These are phyloP conservation scores for Pharnaceum exiguum DNA, from an alignment of 148 eudicot genomes.

Conservation along the genomic window DNA sequence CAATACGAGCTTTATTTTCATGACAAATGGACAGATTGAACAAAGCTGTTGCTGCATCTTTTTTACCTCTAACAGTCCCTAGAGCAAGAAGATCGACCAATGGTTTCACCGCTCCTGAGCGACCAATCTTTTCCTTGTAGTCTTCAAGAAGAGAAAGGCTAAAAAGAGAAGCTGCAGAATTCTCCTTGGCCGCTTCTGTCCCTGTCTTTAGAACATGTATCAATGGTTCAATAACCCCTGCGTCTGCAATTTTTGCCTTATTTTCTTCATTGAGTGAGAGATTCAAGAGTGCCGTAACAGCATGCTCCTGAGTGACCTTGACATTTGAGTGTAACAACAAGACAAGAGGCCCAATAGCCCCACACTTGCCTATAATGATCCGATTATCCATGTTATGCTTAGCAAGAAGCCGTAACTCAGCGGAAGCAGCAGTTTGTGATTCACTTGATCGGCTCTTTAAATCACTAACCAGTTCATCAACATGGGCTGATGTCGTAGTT, in stretches of 20 bases:
- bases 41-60: constrained; percentile 91
- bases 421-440: constrained; percentile 56
- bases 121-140: constrained; percentile 78
- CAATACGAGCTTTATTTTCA: constrained; percentile 86
- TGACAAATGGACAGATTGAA: constrained; percentile 88
- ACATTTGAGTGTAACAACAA: constrained; percentile 53
- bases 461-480: constrained; percentile 48
- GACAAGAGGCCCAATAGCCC: constrained; percentile 68
- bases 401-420: constrained; percentile 64
- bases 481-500: constrained; percentile 45
- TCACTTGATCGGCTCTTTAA: constrained; percentile 44
- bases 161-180: constrained; percentile 89
- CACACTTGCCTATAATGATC: constrained; percentile 47
- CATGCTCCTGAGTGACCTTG: constrained; percentile 73
- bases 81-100: constrained; percentile 72
- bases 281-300: constrained; percentile 86
- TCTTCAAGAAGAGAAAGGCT: constrained; percentile 80
- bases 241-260: constrained; percentile 60
- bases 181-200: constrained; percentile 66
- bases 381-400: constrained; percentile 79
- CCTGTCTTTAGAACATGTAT: constrained; percentile 73
- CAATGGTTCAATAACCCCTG: constrained; percentile 70
- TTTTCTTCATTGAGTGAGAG: constrained; percentile 71
- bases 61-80: constrained; percentile 91
- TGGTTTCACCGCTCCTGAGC: constrained; percentile 67